phyloP scores from a whole-genome alignment of 192 early-diverging fungal genomes.

The Anaeromyces robustus region DNA sequence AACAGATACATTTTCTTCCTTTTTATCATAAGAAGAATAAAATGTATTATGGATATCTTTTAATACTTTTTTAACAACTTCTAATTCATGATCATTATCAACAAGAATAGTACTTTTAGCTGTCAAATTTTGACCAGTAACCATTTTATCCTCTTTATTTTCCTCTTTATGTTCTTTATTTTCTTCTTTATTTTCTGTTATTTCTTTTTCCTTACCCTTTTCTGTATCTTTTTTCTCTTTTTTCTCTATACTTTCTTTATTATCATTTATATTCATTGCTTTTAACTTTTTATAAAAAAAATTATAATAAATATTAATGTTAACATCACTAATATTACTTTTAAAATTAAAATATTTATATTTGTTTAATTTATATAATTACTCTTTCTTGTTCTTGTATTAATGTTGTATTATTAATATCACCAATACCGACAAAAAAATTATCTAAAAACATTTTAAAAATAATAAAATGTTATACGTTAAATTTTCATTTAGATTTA shows the following conservation, averaged over 20 bases:
- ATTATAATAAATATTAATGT: constrained; percentile 34
- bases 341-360: neutral
- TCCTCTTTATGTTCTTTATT: constrained; percentile 1
- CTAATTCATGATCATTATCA: constrained; percentile 3
- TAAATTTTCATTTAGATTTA: too few species aligned
- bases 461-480: too few species aligned
- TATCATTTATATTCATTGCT: neutral
- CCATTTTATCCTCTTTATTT: neutral
- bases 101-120: neutral
- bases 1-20: neutral
- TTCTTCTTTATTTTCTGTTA: neutral
- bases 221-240: constrained; percentile 1
- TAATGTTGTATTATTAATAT: constrained; percentile 60
- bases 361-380: too few species aligned
- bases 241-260: neutral
- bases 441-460: constrained; percentile 58
- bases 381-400: neutral
- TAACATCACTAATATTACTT: too few species aligned
- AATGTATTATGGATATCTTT: constrained; percentile 8
- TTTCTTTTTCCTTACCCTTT: neutral
- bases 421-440: constrained; percentile 87
- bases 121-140: constrained; percentile 8
- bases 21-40: neutral
- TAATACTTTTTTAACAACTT: constrained; percentile 12
- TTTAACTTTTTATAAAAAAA: constrained; percentile 4